Percentiles rank a stretch among this genome's conserved stretches.
Evolutionary conservation across 1,284 basidiomycete species (phyloP).

Genomic region (Cerrena zonata): DNA sequence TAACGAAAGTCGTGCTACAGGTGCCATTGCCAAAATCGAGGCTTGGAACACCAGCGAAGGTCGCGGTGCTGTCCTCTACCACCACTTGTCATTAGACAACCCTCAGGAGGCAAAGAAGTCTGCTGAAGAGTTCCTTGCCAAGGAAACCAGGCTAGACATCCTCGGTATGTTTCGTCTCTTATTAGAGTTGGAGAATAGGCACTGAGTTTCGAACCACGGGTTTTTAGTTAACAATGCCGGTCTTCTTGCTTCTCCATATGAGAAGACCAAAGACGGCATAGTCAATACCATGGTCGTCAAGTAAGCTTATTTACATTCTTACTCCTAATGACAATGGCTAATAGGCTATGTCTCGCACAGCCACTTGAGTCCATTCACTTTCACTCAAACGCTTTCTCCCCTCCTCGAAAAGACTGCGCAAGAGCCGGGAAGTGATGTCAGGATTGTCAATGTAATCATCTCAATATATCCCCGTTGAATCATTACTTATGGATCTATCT

Average conservation of each 20-base stretch:
- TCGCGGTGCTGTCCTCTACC: neutral
- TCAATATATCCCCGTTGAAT: no score
- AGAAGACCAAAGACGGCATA: constrained; percentile 30
- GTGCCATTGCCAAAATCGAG: constrained; percentile 1
- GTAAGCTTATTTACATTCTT: constrained; percentile 24
- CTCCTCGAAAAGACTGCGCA: constrained; percentile 42
- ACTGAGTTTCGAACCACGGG: no score
- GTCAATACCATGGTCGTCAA: constrained; percentile 41
- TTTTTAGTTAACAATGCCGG: constrained; percentile 46
- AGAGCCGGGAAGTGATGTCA: constrained; percentile 42
- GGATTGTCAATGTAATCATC: constrained; percentile 43
- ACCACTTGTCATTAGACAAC: constrained; percentile 8
- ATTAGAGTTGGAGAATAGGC: no score
- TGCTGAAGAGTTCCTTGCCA: constrained; percentile 21
- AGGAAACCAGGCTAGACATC: constrained; percentile 22
- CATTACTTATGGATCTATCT: no score
- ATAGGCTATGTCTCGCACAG: constrained; percentile 23
- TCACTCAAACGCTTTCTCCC: constrained; percentile 45
- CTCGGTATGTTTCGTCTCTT: constrained; percentile 5
- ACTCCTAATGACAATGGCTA: neutral
- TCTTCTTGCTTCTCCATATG: constrained; percentile 15
- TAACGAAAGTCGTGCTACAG: constrained; percentile 10
- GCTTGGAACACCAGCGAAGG: neutral
- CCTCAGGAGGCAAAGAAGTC: constrained; percentile 15
- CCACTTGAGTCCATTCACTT: constrained; percentile 42